Base-by-base conservation (phyloP, 1,139 yeast genomes). In the Yamadazyma membranifaciens region DNA sequence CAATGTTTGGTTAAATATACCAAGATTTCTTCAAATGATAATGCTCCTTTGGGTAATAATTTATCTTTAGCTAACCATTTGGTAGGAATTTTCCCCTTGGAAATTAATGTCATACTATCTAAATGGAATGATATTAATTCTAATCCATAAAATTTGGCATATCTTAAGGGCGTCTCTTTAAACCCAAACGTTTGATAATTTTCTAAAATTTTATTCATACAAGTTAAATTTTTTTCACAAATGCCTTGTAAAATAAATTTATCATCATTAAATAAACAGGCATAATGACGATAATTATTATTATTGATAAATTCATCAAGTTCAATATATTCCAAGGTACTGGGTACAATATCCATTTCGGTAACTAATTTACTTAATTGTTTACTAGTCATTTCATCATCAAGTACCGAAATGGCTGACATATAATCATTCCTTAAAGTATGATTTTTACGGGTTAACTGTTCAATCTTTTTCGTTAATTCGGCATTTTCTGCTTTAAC, bases 341-440 rank as follows among this genome's bases (percentile, higher is more conserved):
- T 11, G 2, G 34, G 24, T 5, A 11, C 17, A 11, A 37, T 27
- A 13, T 41, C 43, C 11, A 24, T 12, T 5, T 33, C 39, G 2
- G 39, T 37, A 11, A 39, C 16, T 20, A 44, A 35, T 11, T 34
- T 41, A 26, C 32, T 38, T 12, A 42, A 26, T 30, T 44, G 47
- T 17, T 32, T 34, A 24, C 47, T 35, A 10, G 47, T 42, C 33
- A 39, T 35, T 44, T 44, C 45, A n/a, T 34, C 39, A 31, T 44
- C 47, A 33, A 44, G 36, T 4, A 40, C 13, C 6, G 31, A 22
- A 9, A 37, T 7, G 15, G 37, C 30, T 20, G 26, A 17, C 9
- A 34, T 31, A 26, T 33, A 31, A 16, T 39, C 43, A 5, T 35
- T 32, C 31, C 26, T 27, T 2, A 42, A 22, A 2, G 5, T 10